Evolutionary conservation across 2,329 filamentous ascomycete species (phyloP).

Genomic region (Capronia epimyces): DNA sequence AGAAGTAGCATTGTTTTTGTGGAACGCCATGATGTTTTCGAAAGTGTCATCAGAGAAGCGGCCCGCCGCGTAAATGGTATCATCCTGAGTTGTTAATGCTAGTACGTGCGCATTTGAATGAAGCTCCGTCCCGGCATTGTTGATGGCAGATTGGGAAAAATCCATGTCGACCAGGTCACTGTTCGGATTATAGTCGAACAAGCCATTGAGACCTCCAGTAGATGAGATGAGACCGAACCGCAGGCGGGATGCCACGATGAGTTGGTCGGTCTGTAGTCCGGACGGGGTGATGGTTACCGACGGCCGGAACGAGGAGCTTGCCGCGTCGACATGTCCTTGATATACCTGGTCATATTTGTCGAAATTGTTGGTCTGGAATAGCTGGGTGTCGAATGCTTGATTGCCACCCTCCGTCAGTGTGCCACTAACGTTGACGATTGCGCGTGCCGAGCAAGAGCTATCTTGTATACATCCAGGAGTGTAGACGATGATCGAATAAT

Average conservation of each 20-base stretch:
- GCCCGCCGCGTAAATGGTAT: slow-evolving; percentile 70
- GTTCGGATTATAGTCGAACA: slow-evolving; percentile 81
- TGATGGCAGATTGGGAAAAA: slow-evolving; percentile 67
- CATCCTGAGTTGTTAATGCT: slow-evolving; percentile 59
- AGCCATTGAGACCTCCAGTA: slow-evolving; percentile 75
- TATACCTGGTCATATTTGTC: slow-evolving; percentile 96
- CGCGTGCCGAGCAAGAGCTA: slow-evolving; percentile 67
- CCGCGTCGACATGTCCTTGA: slow-evolving; percentile 74
- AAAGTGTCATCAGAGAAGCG: slow-evolving; percentile 68
- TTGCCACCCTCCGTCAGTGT: slow-evolving; percentile 52
- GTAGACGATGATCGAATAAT: slow-evolving; percentile 86
- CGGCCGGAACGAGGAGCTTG: slow-evolving; percentile 67
- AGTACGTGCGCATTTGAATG: slow-evolving; percentile 62
- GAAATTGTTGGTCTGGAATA: slow-evolving; percentile 89
- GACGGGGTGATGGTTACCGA: slow-evolving; percentile 71
- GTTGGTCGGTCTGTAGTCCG: slow-evolving; percentile 56
- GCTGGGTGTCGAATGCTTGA: slow-evolving; percentile 51
- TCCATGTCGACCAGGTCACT: slow-evolving; percentile 52
- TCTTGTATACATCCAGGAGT: slow-evolving; percentile 87
- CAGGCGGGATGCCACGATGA: slow-evolving; percentile 83
- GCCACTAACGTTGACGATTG: slow-evolving; percentile 75
- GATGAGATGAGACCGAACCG: slow-evolving; percentile 61
- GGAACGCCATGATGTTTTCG: slow-evolving; percentile 72
- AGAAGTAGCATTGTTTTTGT: slow-evolving; percentile 56
- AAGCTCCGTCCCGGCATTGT: slow-evolving; percentile 68